These are phyloP conservation scores for Ogataea methanolica DNA, from an alignment of 805 yeast species.

Conservation along the genomic window DNA sequence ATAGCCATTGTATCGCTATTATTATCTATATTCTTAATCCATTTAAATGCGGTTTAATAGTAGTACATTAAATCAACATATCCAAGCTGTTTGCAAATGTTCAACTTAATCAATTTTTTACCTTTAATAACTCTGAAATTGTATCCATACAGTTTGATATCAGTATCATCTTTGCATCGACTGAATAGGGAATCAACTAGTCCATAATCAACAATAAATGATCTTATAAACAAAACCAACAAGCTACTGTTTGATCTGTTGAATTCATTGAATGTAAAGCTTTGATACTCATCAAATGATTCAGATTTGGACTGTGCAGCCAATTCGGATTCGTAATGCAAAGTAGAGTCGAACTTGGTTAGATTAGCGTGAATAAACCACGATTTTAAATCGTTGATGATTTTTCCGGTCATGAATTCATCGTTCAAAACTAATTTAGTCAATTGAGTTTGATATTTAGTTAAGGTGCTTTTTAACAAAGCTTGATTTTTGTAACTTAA, in stretches of 20 bases:
- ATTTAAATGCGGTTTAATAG: not conserved
- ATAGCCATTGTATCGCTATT: no score
- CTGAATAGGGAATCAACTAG: conserved; percentile 7
- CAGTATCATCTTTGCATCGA: not conserved
- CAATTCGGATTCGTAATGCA: conserved; percentile 17
- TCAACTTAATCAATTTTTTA: conserved; percentile 18
- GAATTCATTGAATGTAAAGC: conserved; percentile 16
- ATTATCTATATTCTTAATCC: no score
- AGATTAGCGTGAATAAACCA: conserved; percentile 23
- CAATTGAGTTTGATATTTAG: conserved; percentile 2
- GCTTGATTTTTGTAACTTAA: conserved; percentile 11
- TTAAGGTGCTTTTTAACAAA: conserved; percentile 4
- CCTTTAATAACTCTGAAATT: conserved; percentile 17
- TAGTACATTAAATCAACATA: conserved; percentile 20
- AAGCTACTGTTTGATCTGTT: conserved; percentile 13
- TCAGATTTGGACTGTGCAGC: conserved; percentile 16
- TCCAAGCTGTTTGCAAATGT: conserved; percentile 15
- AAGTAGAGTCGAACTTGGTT: conserved; percentile 13
- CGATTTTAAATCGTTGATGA: conserved; percentile 18
- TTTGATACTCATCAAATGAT: conserved; percentile 13
- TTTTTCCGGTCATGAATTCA: conserved; percentile 16
- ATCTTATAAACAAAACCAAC: conserved; percentile 22
- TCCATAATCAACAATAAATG: conserved; percentile 12
- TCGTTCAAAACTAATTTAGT: conserved; percentile 19
- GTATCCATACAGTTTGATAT: conserved; percentile 24